Base-by-base conservation (phyloP, 202 grass and related monocot genomes). In the Elaeis oleifera region DNA sequence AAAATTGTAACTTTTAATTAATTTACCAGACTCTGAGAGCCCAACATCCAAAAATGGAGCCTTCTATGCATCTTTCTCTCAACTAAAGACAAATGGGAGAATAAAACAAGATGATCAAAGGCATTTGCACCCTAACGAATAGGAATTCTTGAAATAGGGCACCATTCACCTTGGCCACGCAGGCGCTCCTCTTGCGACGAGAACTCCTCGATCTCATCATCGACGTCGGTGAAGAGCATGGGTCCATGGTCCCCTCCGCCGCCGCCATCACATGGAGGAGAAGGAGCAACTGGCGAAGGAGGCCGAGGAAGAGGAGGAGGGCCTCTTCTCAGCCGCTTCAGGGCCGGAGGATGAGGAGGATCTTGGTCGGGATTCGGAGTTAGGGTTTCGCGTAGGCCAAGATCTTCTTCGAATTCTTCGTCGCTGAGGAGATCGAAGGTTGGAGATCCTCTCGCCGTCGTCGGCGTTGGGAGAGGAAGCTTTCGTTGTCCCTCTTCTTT, bases 161-260 rank as follows among this genome's bases (percentile, higher is more conserved):
- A 23, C 23, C 17, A 13, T 24, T 60, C 23, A 88, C 91, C 91
- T 83, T 39, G 76, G 3, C 49, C 18, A 44, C 11, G 36, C 3
- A 28, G 54, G 23, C 28, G 58, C n/a, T 90, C 84, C 23, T 96
- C 91, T 1, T 80, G 78, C 4, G 72, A 72, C 54, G 81, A 85
- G 50, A 78, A 90, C 52, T 63, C 68, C 32, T 88, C 91, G 1
- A 90, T 90, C 18, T 88, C 91, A 18, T 96, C 87, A 25, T 88
- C 81, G 0, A 53, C 36, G 27, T 74, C 79, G 36, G 60, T 52
- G 72, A 74, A 24, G 2, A 53, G 49, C 0, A 21, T 65, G 5
- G 48, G 25, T 18, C 19, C 53, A 50, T 21, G 52, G 21, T 21
- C 50, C 5, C 27, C 32, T 65, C 8, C 54, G 2, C 16, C 16